phyloP scores from a whole-genome alignment of 2,329 filamentous ascomycete genomes.

The Fusarium guadeloupense region DNA sequence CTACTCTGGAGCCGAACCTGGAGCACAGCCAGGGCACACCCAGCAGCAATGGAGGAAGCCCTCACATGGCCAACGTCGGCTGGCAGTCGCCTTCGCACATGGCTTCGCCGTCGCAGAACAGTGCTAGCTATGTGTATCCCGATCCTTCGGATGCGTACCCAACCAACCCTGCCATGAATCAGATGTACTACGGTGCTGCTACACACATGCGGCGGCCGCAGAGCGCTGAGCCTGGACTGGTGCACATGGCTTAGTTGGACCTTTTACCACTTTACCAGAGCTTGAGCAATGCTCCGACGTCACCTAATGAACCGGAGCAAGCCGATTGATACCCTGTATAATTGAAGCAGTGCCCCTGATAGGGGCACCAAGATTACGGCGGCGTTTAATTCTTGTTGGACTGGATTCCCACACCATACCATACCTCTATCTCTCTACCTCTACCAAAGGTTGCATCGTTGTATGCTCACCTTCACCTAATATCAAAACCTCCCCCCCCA shows the following conservation, averaged over 20 bases:
- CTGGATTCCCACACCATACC: slow-evolving; percentile 31
- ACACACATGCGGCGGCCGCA: slow-evolving; percentile 74
- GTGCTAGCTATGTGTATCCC: slow-evolving; percentile 77
- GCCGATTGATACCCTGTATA: slow-evolving; percentile 40
- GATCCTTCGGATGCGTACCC: slow-evolving; percentile 78
- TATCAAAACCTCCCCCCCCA: slow-evolving; percentile 17
- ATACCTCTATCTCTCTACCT: no score
- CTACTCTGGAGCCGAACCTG: slow-evolving; percentile 84
- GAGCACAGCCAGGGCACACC: slow-evolving; percentile 75
- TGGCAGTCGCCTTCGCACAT: slow-evolving; percentile 89
- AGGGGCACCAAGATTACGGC: slow-evolving; percentile 19
- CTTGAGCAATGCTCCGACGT: slow-evolving; percentile 12
- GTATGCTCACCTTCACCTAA: slow-evolving; percentile 36
- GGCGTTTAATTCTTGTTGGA: slow-evolving; percentile 35
- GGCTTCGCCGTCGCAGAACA: slow-evolving; percentile 74
- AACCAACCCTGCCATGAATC: slow-evolving; percentile 66
- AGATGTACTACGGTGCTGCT: slow-evolving; percentile 77
- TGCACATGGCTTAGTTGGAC: slow-evolving; percentile 52
- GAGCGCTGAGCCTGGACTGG: slow-evolving; percentile 72
- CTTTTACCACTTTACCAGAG: slow-evolving; percentile 18
- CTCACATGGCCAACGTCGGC: slow-evolving; percentile 81
- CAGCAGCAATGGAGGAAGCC: slow-evolving; percentile 81
- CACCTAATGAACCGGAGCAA: slow-evolving; percentile 14
- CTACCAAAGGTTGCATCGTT: slow-evolving; percentile 29
- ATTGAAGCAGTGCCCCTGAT: slow-evolving; percentile 27